phyloP scores from a whole-genome alignment of 2,329 filamentous ascomycete genomes.

The Stylonectria norvegica region DNA sequence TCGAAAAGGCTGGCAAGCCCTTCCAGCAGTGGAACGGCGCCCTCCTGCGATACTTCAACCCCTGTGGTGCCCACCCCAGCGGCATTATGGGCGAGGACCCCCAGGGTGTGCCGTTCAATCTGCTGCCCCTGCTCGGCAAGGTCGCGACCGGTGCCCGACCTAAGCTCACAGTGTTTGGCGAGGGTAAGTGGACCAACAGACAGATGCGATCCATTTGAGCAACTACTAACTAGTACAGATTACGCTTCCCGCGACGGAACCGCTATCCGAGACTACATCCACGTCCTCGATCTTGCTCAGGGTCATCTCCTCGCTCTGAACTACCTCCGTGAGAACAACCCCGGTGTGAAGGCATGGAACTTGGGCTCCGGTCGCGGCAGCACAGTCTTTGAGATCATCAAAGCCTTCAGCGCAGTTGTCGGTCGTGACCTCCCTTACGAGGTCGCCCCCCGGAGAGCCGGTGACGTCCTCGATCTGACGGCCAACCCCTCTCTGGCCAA shows the following conservation, averaged over 20 bases:
- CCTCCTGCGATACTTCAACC: conserved; percentile 96
- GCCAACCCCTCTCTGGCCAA: conserved; percentile 87
- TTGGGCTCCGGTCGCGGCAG: conserved; percentile 89
- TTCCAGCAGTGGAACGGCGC: conserved; percentile 88
- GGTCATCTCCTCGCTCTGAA: conserved; percentile 88
- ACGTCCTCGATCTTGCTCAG: conserved; percentile 83
- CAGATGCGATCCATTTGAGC: not conserved
- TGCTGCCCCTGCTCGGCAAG: conserved; percentile 89
- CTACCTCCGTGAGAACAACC: conserved; percentile 78
- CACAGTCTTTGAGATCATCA: conserved; percentile 97
- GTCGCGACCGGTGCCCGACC: conserved; percentile 93
- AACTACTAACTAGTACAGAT: conserved; percentile 53
- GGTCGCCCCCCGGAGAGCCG: conserved; percentile 75
- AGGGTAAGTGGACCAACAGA: conserved; percentile 58
- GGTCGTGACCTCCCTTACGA: conserved; percentile 84
- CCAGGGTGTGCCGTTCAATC: conserved; percentile 91
- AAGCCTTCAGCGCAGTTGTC: conserved; percentile 84
- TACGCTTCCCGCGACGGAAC: conserved; percentile 89
- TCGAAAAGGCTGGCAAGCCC: conserved; percentile 74
- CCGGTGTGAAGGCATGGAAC: conserved; percentile 95
- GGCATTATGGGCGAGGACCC: conserved; percentile 99
- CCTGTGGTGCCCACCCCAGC: conserved; percentile 87
- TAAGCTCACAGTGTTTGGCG: conserved; percentile 90
- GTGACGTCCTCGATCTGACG: conserved; percentile 92
- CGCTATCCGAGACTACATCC: conserved; percentile 96